Base-by-base conservation (phyloP, 2,329 filamentous ascomycete genomes). In the Fusarium albidum region DNA sequence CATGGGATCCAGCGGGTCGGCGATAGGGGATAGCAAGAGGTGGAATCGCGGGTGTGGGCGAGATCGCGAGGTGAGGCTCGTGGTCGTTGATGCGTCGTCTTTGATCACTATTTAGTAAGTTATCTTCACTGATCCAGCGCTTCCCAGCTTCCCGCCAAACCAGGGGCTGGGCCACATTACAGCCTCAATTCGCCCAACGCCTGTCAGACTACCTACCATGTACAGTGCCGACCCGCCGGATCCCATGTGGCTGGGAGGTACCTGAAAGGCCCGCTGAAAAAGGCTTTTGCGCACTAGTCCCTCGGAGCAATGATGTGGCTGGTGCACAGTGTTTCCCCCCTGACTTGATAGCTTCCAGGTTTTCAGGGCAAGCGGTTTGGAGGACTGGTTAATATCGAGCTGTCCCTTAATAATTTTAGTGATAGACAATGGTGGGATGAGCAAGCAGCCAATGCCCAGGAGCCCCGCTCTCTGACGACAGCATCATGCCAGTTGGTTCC, bases 201-300 rank as follows among this genome's bases (percentile, higher is more conserved):
- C 49, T 63, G 58, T 61, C 63, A 66, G 45, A 57, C 55, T 54
- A 46, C 18, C 11, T 51, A 48, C 41, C 41, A 48, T 56, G 52
- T 49, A 61, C 52, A 64, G 64, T 65, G 61, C 52, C 41, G 55
- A 40, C 40, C 55, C 41, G 48, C 61, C 45, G 47, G 28, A 48
- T 48, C 41, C 34, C 54, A 46, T 65, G 63, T 63, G 64, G 61
- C 64, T 66, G 49, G 64, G 52, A 44, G 48, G 45, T 57, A 46
- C 61, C 55, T 55, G 47, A 33, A 29, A 34, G 57, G 29, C 37
- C 51, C 45, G 39, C 52, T 55, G 39, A 43, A 61, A 59, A 65
- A 53, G 53, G 48, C 48, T 52, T 49, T 55, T 42, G 44, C 11
- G 35, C 39, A 46, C 59, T 65, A 64, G 42, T 53, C 39, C 29